Base-by-base conservation (phyloP, 805 yeast genomes). In the Lachancea dasiensis region DNA sequence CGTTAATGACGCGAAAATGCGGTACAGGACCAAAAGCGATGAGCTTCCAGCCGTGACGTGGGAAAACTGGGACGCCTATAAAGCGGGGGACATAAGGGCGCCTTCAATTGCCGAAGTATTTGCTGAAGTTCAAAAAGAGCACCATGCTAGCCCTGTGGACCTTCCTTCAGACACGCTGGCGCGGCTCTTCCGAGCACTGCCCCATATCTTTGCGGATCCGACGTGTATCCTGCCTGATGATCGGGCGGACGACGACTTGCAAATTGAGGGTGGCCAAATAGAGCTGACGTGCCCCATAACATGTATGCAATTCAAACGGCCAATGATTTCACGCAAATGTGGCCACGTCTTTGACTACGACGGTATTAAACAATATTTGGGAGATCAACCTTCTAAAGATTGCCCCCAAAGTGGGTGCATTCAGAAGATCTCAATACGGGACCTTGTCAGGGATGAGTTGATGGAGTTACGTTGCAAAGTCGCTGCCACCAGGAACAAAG, bases 221-320 rank as follows among this genome's bases (percentile, higher is more conserved):
- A 72, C 72, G 21, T 74, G 73, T 20, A 79, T 84, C 5, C 49
- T 82, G 14, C 85, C 86, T 0, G 68, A 63, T 24, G 56, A 56
- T 2, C 40, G 40, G 4, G 49, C 42, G 17, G 79, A 73, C 26
- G 85, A 79, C 16, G 90, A 80, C 16, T 31, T 83, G 22, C 73
- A 69, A 28, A 70, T 83, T 5, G 76, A 74, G 7, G 94, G 92
- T 39, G 92, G 92, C 26, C 72, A 63, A 25, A 64, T 84, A n/a
- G 76, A 79, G 32, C 53, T 84, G 40, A 69, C 65, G 18, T 86
- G 89, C 53, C 90, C 90, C 0, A 65, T 83, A 10, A 74, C 87
- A 0, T 52, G 72, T 41, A 64, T 68, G 36, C 55, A 64, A 29
- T 80, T 73, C 55, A 63, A 56, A 16, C 60, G 60, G 3, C 92